Conservation (phyloP, 257 asterid genomes). For the Striga asiatica region DNA sequence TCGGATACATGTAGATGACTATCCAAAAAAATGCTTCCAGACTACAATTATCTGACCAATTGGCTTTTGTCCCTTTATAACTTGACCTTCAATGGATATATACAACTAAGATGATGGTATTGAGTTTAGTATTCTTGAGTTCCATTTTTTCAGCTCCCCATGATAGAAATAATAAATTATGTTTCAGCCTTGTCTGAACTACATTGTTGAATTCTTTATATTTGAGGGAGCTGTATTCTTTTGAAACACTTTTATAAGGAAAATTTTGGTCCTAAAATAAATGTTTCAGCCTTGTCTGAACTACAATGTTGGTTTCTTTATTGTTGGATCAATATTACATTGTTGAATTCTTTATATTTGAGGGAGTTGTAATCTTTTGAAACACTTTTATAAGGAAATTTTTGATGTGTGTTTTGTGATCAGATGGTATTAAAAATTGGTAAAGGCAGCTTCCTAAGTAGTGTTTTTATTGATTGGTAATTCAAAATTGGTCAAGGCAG, state of each 20-base stretch:
- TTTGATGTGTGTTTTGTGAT: no score
- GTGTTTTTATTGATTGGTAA: no score
- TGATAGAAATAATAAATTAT: constrained; percentile 2
- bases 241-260: no score
- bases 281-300: constrained; percentile 27
- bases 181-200: constrained; percentile 26
- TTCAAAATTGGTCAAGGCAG: no score
- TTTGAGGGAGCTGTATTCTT: neutral
- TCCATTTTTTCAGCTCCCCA: neutral
- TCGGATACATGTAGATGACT: constrained; percentile 31
- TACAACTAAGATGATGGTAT: no score
- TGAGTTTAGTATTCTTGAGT: neutral
- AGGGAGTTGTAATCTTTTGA: neutral
- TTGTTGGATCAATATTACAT: neutral
- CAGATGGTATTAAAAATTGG: no score
- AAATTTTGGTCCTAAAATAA: neutral
- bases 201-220: neutral
- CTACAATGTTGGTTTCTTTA: constrained; percentile 11
- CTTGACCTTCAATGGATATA: no score
- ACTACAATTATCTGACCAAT: constrained; percentile 65
- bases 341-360: neutral
- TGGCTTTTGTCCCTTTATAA: constrained; percentile 15
- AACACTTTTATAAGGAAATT: no score
- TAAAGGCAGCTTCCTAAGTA: no score
- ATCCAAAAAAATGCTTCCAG: constrained; percentile 31